Base-by-base conservation (phyloP, 768 basidiomycete genomes). In the Phaffia australis region DNA sequence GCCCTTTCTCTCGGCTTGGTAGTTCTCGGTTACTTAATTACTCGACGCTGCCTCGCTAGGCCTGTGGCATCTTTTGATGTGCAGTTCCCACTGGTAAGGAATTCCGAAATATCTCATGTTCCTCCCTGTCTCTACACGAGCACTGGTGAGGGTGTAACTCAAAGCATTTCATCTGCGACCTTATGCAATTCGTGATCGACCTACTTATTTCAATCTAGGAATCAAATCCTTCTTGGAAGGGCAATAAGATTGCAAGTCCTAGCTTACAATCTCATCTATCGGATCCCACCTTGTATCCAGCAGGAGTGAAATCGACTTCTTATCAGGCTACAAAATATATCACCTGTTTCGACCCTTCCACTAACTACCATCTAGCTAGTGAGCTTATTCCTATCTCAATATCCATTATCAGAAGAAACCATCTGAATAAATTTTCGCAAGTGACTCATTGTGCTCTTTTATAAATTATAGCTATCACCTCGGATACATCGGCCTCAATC, bases 311-410 rank as follows among this genome's bases (percentile, higher is more conserved):
- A 21, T 16, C 59, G 56, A 30, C 25, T 18, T 14, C 15, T 48
- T 32, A 59, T 4, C 21, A 66, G 30, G 29, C 2, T 5, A 35
- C 62, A 29, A 80, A 83, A 51, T 90, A 87, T 73, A 87, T 97
- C 68, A 98, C 94, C 1, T 85, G 86, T 74, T 98, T 84, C 71
- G 94, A 97, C 76, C 94, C 94, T 18, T 85, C 91, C 3, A 93
- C 88, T 18, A 85, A 85, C 25, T 14, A n/a, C 23, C 56, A 56
- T 47, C 46, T 59, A 21, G n/a, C 47, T 18, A 51, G 63, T 57
- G 42, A 0, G 42, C 23, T 55, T 23, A n/a, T 3, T 3, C n/a
- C 11, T 1, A 19, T 8, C 54, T 47, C 6, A 3, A 55, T 15
- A 23, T 64, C 30, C 23, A 21, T 2, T 56, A 23, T 11, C 19